Percentiles rank a stretch among this genome's conserved stretches.
phyloP scores from a whole-genome alignment of 305 asterid genomes.

The Rubia peregrina region DNA sequence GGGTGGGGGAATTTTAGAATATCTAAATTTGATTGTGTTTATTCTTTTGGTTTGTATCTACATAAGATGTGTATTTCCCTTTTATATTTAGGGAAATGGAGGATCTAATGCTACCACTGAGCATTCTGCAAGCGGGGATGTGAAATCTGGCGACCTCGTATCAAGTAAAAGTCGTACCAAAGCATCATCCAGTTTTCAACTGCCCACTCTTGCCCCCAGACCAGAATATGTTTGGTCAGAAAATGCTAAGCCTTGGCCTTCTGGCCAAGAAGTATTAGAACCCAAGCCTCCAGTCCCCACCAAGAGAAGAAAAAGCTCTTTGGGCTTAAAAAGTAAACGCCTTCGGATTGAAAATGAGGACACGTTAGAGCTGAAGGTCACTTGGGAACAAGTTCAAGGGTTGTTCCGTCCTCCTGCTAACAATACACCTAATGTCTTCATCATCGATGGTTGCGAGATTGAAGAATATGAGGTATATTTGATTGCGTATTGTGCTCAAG shows the following conservation, averaged over 20 bases:
- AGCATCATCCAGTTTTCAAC: slow-evolving; percentile 21
- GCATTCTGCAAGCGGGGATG: slow-evolving; percentile 33
- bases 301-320: slow-evolving; percentile 62
- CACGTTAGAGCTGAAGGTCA: slow-evolving; percentile 60
- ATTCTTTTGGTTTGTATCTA: not conserved
- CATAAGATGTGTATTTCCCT: slow-evolving; percentile 1
- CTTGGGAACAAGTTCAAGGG: slow-evolving; percentile 77
- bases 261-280: slow-evolving; percentile 40
- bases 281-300: slow-evolving; percentile 32
- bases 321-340: slow-evolving; percentile 56
- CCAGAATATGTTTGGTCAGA: slow-evolving; percentile 26
- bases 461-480: slow-evolving; percentile 68
- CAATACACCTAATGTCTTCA: slow-evolving; percentile 40
- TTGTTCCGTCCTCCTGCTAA: slow-evolving; percentile 69
- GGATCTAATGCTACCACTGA: slow-evolving; percentile 27
- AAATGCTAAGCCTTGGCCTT: slow-evolving; percentile 28
- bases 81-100: slow-evolving; percentile 56
- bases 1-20: not conserved
- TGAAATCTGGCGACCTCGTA: slow-evolving; percentile 27
- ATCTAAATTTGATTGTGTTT: not conserved
- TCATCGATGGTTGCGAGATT: slow-evolving; percentile 74
- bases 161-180: slow-evolving; percentile 10
- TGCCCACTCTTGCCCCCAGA: slow-evolving; percentile 27
- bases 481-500: slow-evolving; percentile 7
- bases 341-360: slow-evolving; percentile 53